Evolutionary conservation across 2,329 filamentous ascomycete species (phyloP).

Genomic region (Microcyclospora pomicola): DNA sequence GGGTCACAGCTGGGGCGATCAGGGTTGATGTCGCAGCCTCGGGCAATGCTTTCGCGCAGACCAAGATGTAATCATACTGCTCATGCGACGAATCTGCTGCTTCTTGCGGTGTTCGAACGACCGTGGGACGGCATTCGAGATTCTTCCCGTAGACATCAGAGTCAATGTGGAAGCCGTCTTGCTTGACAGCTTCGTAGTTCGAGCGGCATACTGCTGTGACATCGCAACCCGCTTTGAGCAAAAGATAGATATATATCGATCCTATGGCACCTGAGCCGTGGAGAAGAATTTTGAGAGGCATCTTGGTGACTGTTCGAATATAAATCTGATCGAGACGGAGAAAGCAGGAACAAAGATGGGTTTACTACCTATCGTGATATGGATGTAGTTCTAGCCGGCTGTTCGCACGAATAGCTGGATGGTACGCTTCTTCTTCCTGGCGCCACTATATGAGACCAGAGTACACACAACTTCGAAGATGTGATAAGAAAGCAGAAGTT

Average conservation of each 20-base stretch:
- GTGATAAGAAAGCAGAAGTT: too few species aligned
- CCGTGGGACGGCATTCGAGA: constrained; percentile 23
- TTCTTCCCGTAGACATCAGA: constrained; percentile 24
- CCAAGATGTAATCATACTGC: constrained; percentile 35
- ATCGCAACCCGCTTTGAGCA: constrained; percentile 24
- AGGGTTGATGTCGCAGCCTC: constrained; percentile 21
- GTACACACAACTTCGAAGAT: too few species aligned
- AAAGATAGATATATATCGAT: constrained; percentile 29
- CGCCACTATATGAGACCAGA: too few species aligned
- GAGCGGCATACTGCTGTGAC: constrained; percentile 34
- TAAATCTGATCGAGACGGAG: too few species aligned
- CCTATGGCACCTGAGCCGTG: constrained; percentile 32
- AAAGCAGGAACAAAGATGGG: too few species aligned
- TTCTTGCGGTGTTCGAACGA: constrained; percentile 24
- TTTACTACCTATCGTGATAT: too few species aligned
- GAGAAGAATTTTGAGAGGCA: constrained; percentile 24
- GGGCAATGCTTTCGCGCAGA: constrained; percentile 35
- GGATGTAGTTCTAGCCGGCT: too few species aligned
- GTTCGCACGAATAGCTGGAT: too few species aligned
- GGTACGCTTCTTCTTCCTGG: too few species aligned
- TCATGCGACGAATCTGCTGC: constrained; percentile 14
- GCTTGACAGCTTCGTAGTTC: constrained; percentile 30
- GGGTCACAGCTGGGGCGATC: constrained; percentile 27
- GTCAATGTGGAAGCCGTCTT: constrained; percentile 29
- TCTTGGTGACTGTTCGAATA: not conserved